Evolutionary conservation across 495 filamentous ascomycete species (phyloP), one percentile per base, ranked within the genome.

Genomic region (Neurospora sp.): DNA sequence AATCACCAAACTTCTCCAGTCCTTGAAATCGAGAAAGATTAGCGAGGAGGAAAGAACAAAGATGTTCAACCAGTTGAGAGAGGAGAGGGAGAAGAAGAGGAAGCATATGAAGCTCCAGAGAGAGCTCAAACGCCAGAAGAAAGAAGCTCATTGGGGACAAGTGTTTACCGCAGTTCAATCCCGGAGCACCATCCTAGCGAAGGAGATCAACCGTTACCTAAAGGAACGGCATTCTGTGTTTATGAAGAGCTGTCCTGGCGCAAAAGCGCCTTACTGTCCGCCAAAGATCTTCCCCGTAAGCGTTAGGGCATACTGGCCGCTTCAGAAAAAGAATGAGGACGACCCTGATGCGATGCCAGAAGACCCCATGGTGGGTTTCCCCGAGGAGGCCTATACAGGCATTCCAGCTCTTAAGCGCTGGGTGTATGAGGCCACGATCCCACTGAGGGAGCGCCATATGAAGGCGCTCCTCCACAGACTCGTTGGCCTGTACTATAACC

Each of bases 321-420:
- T 74, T 0, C 23, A 10, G 18, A 9, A 42, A 20, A 35, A 39
- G 14, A 18, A 12, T 3, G 31, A 7, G 2, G 18, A 37, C 14
- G 31, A 16, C 23, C 48, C 20, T 4, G 11, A 40, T 3, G 12
- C 40, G 35, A 46, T 9, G 0, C 12, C 23, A 16, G 27, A 37
- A 66, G 54, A 37, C 23, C 23, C 54, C 27, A 18, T 66, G 5
- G 14, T 4, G 14, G 78, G 77, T 1, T 80, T 79, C 9, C 77
- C 79, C 0, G 73, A 73, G 10, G 59, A 66, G 40, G 10, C 39
- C 20, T 77, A 78, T 9, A 78, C 76, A 3, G 79, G 78, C 3
- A 71, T 79, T 20, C 76, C 78, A 10, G 35, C 69, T 10, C 76
- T 80, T 11, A 69, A 74, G 1, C 59, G 72, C 20, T 80, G 77